Base-by-base conservation (phyloP, 148 eudicot genomes). In the Camellia lanceoleosa region DNA sequence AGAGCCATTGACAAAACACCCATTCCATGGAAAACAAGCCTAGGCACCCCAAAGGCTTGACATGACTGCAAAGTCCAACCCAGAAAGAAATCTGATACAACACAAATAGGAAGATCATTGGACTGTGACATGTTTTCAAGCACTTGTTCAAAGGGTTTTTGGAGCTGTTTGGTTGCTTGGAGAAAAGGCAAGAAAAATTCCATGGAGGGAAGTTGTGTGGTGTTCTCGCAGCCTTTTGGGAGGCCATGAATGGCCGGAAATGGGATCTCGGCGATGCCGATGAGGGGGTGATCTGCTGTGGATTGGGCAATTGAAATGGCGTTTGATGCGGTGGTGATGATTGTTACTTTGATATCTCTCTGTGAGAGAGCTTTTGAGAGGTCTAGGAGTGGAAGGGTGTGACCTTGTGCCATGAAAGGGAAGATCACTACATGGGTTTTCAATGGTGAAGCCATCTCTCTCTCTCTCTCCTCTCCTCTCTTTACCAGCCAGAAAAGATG, bases 321-420 rank as follows among this genome's bases (percentile, higher is more conserved):
- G 23, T 82, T 82, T 8, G 65, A 77, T 51, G 84, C 77, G 47
- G 84, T 82, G 56, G 84, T 82, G 80, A 82, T 72, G 59, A 82
- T 82, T 41, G 84, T 77, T 1, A 82, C 71, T 46, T 71, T 77
- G 75, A 77, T 59, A 51, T 65, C 81, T 47, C 72, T 61, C 18
- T 56, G 73, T 8, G 85, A 68, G 3, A 85, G 76, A 44, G 81
- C 85, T 67, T 76, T 79, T 7, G 85, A 80, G 68, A 85, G 82
- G 76, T 82, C 83, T 47, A 85, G 63, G 41, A 85, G 66, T 30
- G 87, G 87, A 43, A 82, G 80, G 49, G 83, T 82, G 49, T 85
- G 87, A 20, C 87, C 87, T 18, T 83, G 82, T 74, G 88, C 83
- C 88, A 86, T 80, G 80, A 72, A 83, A 2, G 88, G 84, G 78